Evolutionary conservation across 805 yeast species (phyloP), one percentile per base, ranked within the genome.

Genomic region (Candida yuanshanica): DNA sequence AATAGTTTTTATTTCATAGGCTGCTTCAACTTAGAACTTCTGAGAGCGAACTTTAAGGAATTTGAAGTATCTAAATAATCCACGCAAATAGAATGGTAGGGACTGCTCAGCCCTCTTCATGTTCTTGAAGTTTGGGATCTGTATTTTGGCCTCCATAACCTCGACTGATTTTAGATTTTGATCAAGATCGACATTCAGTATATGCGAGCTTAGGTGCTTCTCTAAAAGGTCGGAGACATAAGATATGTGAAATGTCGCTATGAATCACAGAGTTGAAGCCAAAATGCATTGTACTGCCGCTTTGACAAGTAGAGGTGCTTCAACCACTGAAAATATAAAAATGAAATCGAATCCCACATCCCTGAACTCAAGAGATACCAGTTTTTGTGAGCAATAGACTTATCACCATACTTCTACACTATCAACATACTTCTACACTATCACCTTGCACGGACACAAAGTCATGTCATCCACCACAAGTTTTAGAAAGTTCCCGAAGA

Each of bases 401-500:
- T 5, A 5, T 9, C 12, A 9, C 13, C 12, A 27, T 27, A 27
- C 31, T n/a, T n/a, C n/a, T n/a, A n/a, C n/a, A n/a, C n/a, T n/a
- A n/a, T n/a, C n/a, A n/a, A n/a, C n/a, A n/a, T n/a, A 27, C 17
- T 14, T 12, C 18, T 27, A 14, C 9, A 25, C 13, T 13, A 13
- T 5, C 16, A 2, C 31, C 7, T 27, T 7, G 5, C 18, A 5
- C 16, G 14, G 7, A 26, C 31, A 27, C 17, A 27, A 10, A 14
- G 16, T 14, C 31, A 27, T 27, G 31, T 27, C 31, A 14, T 16
- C 18, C 9, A 5, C 17, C 10, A n/a, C 32, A 16, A 43, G 42
- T 13, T 45, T 42, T 36, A 51, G 57, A 49, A 47, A 44, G 36
- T 51, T 36, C 37, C 57, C 57, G 27, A 49, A 45, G 40, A 51